phyloP scores from a whole-genome alignment of 2,329 filamentous ascomycete genomes.

The Monilinia fructigena region DNA sequence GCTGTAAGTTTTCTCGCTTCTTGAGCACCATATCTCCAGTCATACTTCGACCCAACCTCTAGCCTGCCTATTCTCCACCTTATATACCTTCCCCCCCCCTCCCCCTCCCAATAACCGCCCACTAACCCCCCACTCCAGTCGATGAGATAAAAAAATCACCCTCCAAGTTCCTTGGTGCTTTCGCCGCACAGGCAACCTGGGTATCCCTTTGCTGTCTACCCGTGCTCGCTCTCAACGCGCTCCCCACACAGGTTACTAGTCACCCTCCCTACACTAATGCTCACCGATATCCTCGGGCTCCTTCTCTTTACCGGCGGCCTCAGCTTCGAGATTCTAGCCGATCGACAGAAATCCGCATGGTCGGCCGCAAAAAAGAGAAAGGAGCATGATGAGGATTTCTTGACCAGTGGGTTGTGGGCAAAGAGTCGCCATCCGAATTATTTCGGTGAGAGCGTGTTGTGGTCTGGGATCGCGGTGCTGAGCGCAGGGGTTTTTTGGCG shows the following conservation, averaged over 20 bases:
- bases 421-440: constrained; percentile 66
- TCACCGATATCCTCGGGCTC: constrained; percentile 58
- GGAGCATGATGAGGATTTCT: constrained; percentile 64
- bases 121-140: constrained; percentile 36
- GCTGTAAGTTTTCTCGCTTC: background rate
- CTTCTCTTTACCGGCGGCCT: constrained; percentile 59
- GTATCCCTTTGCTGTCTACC: constrained; percentile 66
- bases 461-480: constrained; percentile 63
- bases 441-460: constrained; percentile 69
- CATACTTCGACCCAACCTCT: too few species aligned
- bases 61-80: background rate
- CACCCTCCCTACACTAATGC: constrained; percentile 47
- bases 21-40: background rate
- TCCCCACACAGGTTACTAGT: constrained; percentile 54
- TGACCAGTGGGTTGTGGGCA: constrained; percentile 62
- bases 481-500: constrained; percentile 57
- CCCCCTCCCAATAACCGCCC: background rate
- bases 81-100: background rate
- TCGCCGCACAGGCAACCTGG: constrained; percentile 64
- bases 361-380: constrained; percentile 59
- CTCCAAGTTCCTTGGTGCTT: constrained; percentile 53
- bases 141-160: constrained; percentile 53
- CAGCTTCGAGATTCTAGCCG: constrained; percentile 59
- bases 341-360: constrained; percentile 64
- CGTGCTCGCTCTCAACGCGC: constrained; percentile 61